Evolutionary conservation across 257 asterid species (phyloP).

Genomic region (Plantago elongata): DNA sequence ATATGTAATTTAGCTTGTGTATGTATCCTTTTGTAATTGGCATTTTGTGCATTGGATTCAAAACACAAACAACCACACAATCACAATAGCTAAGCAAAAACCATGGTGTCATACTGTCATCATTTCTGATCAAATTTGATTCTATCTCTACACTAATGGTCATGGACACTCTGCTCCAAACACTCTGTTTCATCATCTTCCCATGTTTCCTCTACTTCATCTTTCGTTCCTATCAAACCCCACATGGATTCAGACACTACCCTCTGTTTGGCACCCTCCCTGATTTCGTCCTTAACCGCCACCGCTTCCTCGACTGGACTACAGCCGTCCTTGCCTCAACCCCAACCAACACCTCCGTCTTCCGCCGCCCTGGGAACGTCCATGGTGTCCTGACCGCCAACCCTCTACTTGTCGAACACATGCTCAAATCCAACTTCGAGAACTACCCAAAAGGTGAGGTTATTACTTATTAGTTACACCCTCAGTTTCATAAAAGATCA

Average conservation of each 20-base stretch:
- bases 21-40: no score
- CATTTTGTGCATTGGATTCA: background rate
- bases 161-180: conserved; percentile 32
- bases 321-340: conserved; percentile 46
- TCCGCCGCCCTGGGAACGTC: conserved; percentile 67
- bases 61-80: background rate
- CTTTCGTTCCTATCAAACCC: conserved; percentile 2
- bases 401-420: conserved; percentile 59
- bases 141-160: no score
- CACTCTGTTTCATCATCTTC: conserved; percentile 16
- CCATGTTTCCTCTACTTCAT: conserved; percentile 12
- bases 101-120: background rate
- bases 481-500: no score
- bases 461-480: no score
- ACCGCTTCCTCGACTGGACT: conserved; percentile 84
- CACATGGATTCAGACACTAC: conserved; percentile 44
- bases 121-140: no score
- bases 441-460: conserved; percentile 53
- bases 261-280: conserved; percentile 75
- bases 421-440: conserved; percentile 65
- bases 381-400: conserved; percentile 76
- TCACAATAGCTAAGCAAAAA: background rate
- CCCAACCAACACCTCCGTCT: conserved; percentile 55
- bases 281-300: conserved; percentile 66
- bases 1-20: no score